Evolutionary conservation across 1,139 yeast genomes (phyloP), one percentile per base, ranked within the genome.

Genomic region (Nakaseomyces nivariensis): DNA sequence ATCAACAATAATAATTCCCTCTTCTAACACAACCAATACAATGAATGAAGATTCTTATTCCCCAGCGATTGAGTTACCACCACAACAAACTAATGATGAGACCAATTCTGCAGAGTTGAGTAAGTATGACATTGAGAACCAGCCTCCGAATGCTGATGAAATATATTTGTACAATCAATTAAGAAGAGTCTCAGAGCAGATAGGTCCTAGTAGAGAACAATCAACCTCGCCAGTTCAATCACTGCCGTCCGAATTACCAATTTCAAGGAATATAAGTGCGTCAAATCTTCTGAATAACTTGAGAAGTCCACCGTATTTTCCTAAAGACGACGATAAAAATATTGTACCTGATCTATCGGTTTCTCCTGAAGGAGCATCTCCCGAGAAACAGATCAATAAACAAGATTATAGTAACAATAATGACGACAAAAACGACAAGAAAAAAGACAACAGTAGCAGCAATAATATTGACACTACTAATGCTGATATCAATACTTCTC

Each of bases 241-340:
- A 11, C 42, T 38, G 42, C 42, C 42, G 42, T 38, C 42, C 25
- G 42, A 38, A n/a, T 26, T 38, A 38, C 42, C 42, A 4, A 24
- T 38, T 26, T 38, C 42, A 5, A 38, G 42, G 13, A 38, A 38
- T 31, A 38, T 38, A 10, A 38, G 42, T n/a, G 22, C 42, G 9
- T n/a, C 42, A 1, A 38, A 38, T 25, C 42, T 38, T 11, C 11
- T 38, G 31, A 38, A 38, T 38, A 25, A 38, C 13, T 26, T 38
- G 11, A 38, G 31, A 25, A 38, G 42, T 25, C 42, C 42, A 13
- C 42, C 42, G 4, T 25, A 38, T 25, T 38, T 38, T 38, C 8
- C 42, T 4, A 38, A 38, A 11, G 42, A 38, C 24, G 42, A 38
- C 2, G 42, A 38, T 10, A 38, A 17, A 10, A 38, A 25, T 4